phyloP scores from a whole-genome alignment of 257 asterid genomes.

The Eustoma russellianum region DNA sequence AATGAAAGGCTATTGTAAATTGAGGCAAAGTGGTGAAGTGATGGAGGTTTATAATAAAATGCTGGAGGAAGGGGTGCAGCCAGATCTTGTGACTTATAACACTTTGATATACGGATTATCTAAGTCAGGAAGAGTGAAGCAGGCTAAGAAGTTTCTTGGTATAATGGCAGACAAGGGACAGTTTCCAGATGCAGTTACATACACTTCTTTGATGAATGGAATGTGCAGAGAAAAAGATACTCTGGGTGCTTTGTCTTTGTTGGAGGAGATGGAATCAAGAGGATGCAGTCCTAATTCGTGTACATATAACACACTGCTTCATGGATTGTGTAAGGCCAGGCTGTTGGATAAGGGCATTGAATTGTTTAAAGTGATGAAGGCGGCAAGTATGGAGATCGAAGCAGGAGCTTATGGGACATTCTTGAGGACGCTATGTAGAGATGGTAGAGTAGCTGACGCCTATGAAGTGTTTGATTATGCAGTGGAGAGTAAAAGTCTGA shows the following conservation, averaged over 20 bases:
- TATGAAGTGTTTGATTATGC: constrained; percentile 88
- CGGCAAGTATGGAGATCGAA: constrained; percentile 49
- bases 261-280: constrained; percentile 65
- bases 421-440: constrained; percentile 63
- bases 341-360: constrained; percentile 61
- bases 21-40: constrained; percentile 59
- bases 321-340: constrained; percentile 74
- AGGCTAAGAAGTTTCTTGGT: constrained; percentile 61
- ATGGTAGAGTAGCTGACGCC: constrained; percentile 78
- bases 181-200: constrained; percentile 69
- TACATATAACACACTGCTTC: constrained; percentile 82
- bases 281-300: constrained; percentile 76
- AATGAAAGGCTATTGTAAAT: constrained; percentile 78
- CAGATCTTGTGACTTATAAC: constrained; percentile 72
- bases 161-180: constrained; percentile 72
- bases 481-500: constrained; percentile 79
- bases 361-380: constrained; percentile 64
- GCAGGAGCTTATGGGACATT: constrained; percentile 73
- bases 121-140: constrained; percentile 66
- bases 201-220: constrained; percentile 94
- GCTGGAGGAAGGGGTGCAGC: constrained; percentile 72
- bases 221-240: constrained; percentile 82
- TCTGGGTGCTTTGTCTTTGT: constrained; percentile 57
- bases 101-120: constrained; percentile 79
- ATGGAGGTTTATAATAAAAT: constrained; percentile 70